Conservation (phyloP, 2,329 filamentous ascomycete genomes). For the Beauveria varroae region DNA sequence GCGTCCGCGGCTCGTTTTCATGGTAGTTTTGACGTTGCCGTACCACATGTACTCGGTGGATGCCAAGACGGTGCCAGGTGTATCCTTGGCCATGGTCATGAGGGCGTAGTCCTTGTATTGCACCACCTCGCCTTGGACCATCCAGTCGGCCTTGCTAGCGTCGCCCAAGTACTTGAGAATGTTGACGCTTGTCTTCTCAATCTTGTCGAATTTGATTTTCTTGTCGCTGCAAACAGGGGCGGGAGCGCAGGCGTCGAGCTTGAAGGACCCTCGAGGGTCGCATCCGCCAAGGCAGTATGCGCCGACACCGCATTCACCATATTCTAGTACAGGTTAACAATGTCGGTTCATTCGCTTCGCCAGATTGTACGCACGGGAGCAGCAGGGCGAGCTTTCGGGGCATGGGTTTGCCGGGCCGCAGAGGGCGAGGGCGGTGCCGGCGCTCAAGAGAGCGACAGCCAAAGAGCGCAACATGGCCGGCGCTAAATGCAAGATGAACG, state of each 20-base stretch:
- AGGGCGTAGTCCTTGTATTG: slow-evolving; percentile 62
- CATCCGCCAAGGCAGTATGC: slow-evolving; percentile 95
- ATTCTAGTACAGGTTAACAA: slow-evolving; percentile 48
- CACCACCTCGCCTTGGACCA: slow-evolving; percentile 70
- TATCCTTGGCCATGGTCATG: slow-evolving; percentile 81
- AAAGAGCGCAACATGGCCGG: slow-evolving; percentile 26
- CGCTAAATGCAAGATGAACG: neutral
- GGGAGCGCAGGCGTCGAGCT: slow-evolving; percentile 77
- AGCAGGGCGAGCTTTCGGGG: slow-evolving; percentile 66
- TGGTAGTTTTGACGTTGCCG: slow-evolving; percentile 76
- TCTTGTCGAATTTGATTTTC: slow-evolving; percentile 64
- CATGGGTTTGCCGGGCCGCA: slow-evolving; percentile 54
- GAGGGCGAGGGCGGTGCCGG: slow-evolving; percentile 22
- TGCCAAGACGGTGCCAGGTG: slow-evolving; percentile 80
- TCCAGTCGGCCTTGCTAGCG: slow-evolving; percentile 73
- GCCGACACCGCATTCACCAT: slow-evolving; percentile 85
- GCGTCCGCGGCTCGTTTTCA: slow-evolving; percentile 75
- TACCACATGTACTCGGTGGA: slow-evolving; percentile 92
- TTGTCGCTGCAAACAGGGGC: slow-evolving; percentile 72
- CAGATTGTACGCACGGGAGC: slow-evolving; percentile 57
- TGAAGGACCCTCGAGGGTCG: slow-evolving; percentile 77
- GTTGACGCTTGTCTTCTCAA: slow-evolving; percentile 56
- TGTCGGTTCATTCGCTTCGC: too few species aligned
- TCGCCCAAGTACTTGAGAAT: slow-evolving; percentile 86
- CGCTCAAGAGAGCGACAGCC: slow-evolving; percentile 25